Evolutionary conservation across 352 stramenopile genomes (phyloP), one percentile per base, ranked within the genome.

Genomic region (Phytopythium sindhum): DNA sequence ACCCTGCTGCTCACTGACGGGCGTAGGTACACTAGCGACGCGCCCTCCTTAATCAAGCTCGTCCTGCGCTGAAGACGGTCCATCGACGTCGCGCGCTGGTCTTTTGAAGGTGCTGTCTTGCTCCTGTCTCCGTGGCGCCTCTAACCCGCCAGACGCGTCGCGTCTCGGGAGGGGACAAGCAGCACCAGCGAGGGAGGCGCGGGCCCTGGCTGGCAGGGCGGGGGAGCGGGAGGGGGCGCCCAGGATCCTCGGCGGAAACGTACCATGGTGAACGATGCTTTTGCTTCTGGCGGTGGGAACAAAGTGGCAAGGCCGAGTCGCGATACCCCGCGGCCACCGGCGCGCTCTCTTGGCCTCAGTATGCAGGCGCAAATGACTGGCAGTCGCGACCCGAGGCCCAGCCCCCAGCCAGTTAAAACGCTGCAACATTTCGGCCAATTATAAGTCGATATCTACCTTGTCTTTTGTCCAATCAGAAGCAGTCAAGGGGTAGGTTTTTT

Each of bases 201-300:
- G 42, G n/a, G 54, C 51, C 2, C 39, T 58, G 35, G 69, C 42
- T 39, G 61, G 21, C 37, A 69, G 54, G 8, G 45, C 28, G 53
- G 53, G 61, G 56, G 23, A 15, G 23, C 23, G 48, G 33, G 26
- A 23, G 33, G 14, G 15, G 26, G 14, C 29, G 29, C 21, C 19
- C 28, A 39, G 9, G 35, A 24, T 35, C 53, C 50, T 14, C 45
- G 17, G 44, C 21, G 26, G 54, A 45, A 57, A 85, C 82, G 74
- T 70, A 91, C 82, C 82, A 91, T 91, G 80, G 80, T 88, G 75
- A 80, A 79, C 83, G 78, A 85, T 91, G 82, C 82, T 91, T 91
- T 91, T 91, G 75, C 82, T 91, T 85, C 74, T 88, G 76, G 77
- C 75, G 65, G 72, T 89, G 82, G 78, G 79, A 88, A 86, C 75